Evolutionary conservation across 1,284 basidiomycete genomes (phyloP).

Genomic region (Jaminaea rosea): DNA sequence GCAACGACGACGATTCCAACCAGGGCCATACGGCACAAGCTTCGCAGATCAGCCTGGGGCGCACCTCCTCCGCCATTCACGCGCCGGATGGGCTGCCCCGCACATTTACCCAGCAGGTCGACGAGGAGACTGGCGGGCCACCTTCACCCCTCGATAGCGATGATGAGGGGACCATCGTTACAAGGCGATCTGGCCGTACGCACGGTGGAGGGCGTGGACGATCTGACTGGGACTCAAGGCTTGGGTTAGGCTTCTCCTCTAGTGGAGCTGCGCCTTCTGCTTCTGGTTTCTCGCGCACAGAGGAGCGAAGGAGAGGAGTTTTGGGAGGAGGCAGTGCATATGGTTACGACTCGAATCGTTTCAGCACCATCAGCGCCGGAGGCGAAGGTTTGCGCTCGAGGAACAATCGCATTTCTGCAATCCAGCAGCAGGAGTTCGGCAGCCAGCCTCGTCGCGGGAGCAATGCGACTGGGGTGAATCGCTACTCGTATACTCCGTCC

Average conservation of each 20-base stretch:
- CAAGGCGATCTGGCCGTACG: constrained; percentile 5
- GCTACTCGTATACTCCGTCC: not conserved
- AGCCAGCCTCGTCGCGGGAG: too few relatives aligned
- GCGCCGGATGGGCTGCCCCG: constrained; percentile 14
- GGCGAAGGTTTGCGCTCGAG: constrained; percentile 10
- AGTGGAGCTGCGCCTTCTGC: constrained; percentile 2
- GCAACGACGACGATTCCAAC: constrained; percentile 8
- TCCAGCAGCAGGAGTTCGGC: not conserved
- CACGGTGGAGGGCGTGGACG: not conserved
- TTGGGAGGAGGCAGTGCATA: constrained; percentile 33
- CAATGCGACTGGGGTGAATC: not conserved
- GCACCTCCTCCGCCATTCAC: constrained; percentile 6
- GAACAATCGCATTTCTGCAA: too few relatives aligned
- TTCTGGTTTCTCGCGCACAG: constrained; percentile 24
- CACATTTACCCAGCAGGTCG: constrained; percentile 39
- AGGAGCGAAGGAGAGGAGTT: constrained; percentile 24
- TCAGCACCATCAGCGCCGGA: not conserved
- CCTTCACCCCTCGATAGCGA: constrained; percentile 27
- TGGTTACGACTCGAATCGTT: constrained; percentile 16
- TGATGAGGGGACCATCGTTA: constrained; percentile 27
- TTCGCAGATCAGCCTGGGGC: constrained; percentile 17
- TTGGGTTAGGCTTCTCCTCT: too few relatives aligned
- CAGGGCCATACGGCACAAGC: too few relatives aligned
- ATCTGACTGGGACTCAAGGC: constrained; percentile 22
- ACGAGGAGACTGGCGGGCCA: constrained; percentile 38